Base-by-base conservation (phyloP, 2,329 filamentous ascomycete genomes). In the Alternaria sp. region DNA sequence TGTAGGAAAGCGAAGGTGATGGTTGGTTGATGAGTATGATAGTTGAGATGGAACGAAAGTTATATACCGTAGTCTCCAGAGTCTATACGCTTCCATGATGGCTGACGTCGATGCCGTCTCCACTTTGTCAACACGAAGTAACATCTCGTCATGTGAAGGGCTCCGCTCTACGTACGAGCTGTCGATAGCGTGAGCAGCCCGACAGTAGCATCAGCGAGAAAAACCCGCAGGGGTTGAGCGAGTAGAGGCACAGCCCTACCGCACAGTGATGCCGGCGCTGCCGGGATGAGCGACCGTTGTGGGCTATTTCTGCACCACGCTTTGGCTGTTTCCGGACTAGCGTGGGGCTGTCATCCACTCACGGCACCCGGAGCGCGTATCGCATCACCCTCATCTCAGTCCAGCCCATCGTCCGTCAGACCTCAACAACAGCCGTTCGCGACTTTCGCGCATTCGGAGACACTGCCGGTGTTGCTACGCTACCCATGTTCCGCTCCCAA, bases 141-240 rank as follows among this genome's bases (percentile, higher is more conserved):
- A 67, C 69, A 69, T 65, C 65, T 69, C 64, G 69, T 70, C 67
- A 72, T 69, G 56, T 28, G 52, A 59, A 62, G 30, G 25, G 56
- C 36, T 43, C 30, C 67, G 57, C 65, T 69, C 66, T 40, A 55
- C 30, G 57, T 66, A 71, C 64, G 69, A 74, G 70, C 67, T 65
- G 64, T 76, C 74, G 69, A 77, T 79, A 77, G 75, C 61, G 74
- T 64, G 62, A 58, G 63, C 59, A 64, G 66, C 61, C 66, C 61
- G 61, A 60, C 52, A 63, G 68, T 57, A 62, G 54, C 62, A 65
- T 71, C 63, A 66, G 65, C 57, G 61, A 56, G 30, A 52, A 59
- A 32, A 50, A 32, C 65, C 65, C 59, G 70, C 63, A 63, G 65
- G 65, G 59, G 61, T 55, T 47, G 26, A 26, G 52, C 51, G 47